Base-by-base conservation (phyloP, 805 yeast species). In the Wickerhamomyces bovis region DNA sequence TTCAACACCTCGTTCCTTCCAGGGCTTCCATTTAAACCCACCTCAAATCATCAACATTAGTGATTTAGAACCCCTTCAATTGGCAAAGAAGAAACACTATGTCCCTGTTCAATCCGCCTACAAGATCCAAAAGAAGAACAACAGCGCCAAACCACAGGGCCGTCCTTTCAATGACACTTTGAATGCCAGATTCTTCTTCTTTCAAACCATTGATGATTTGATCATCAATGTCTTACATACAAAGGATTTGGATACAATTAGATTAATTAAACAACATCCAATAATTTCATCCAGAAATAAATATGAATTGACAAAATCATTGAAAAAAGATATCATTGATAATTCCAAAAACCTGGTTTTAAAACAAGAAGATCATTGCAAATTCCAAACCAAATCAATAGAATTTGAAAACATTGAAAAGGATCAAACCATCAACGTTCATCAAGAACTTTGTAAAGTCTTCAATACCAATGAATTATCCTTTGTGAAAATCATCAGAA, bases 401-500 rank as follows among this genome's bases (percentile, higher is more conserved):
- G 55, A 55, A 25, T 59, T 59, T 42, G 53, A 52, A 39, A 42
- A 57, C 52, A 39, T 46, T 55, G 52, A 55, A 52, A 48, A 42
- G 57, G 57, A 45, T 53, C 53, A 19, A 43, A 54, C 43, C 50
- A 56, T 35, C 21, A 44, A 51, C 31, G 50, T 59, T 12, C 48
- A 51, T 35, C 39, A 48, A 16, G 58, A 57, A 6, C 44, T 60
- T 8, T 54, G 60, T 41, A 30, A 44, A 2, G 38, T 47, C 15
- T 58, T 57, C 36, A 28, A 51, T 5, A 45, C 52, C 11, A 30
- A 45, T 2, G 53, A 52, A 3, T 58, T 71, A 42, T 58, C 62
- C 3, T 71, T 70, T 43, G 65, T 69, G 11, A 66, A 67, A 46
- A 62, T 69, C 18, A 63, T 68, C 23, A 60, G 76, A 54, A 69